Evolutionary conservation across 1,284 basidiomycete species (phyloP).

Genomic region (Irpex lacteus): DNA sequence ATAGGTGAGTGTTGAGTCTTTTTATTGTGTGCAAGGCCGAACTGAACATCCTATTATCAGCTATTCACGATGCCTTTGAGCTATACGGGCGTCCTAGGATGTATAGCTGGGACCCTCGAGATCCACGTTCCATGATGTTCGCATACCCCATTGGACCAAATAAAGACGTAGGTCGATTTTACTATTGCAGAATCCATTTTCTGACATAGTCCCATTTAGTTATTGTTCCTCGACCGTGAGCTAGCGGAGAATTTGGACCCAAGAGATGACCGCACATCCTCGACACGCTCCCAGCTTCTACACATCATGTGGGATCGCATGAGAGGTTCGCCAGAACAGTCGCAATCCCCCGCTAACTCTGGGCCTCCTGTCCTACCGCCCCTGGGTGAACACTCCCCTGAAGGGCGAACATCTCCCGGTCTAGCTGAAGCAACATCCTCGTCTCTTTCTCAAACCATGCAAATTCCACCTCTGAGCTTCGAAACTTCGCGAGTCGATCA

Average conservation of each 20-base stretch:
- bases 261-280: slow-evolving; percentile 73
- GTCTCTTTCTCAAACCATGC: slow-evolving; percentile 17
- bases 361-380: slow-evolving; percentile 27
- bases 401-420: neutral
- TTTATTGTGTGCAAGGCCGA: slow-evolving; percentile 18
- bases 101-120: slow-evolving; percentile 86
- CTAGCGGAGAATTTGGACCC: slow-evolving; percentile 78
- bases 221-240: slow-evolving; percentile 89
- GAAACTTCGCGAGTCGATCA: slow-evolving; percentile 16
- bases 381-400: slow-evolving; percentile 15
- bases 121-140: slow-evolving; percentile 77
- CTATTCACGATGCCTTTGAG: slow-evolving; percentile 82
- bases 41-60: slow-evolving; percentile 35
- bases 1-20: slow-evolving; percentile 54
- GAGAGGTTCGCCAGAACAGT: slow-evolving; percentile 33
- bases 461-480: slow-evolving; percentile 34
- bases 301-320: slow-evolving; percentile 68
- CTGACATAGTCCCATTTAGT: slow-evolving; percentile 35
- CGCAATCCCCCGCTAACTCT: slow-evolving; percentile 8
- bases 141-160: slow-evolving; percentile 75
- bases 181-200: slow-evolving; percentile 6
- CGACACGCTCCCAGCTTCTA: slow-evolving; percentile 61
- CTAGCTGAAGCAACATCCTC: neutral
- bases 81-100: slow-evolving; percentile 82
- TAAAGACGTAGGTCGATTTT: slow-evolving; percentile 57